Evolutionary conservation across 345 rosid genomes (phyloP).

Genomic region (Linum trigynum): DNA sequence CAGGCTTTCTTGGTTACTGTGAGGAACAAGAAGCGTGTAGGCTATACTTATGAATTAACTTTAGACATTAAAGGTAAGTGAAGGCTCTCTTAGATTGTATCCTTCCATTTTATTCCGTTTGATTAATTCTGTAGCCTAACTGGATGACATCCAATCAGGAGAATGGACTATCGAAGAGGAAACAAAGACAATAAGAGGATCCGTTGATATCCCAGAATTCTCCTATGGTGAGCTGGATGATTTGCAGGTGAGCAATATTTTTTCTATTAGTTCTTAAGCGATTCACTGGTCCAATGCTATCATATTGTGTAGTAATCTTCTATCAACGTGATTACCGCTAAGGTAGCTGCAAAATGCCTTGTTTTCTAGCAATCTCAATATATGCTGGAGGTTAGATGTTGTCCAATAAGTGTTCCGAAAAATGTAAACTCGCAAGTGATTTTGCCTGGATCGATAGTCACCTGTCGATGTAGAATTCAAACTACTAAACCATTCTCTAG

Average conservation of each 20-base stretch:
- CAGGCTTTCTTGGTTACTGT: slow-evolving; percentile 92
- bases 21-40: slow-evolving; percentile 82
- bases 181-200: slow-evolving; percentile 45
- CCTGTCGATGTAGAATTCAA: too few relatives aligned
- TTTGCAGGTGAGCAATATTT: slow-evolving; percentile 49
- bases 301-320: background rate
- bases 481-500: background rate
- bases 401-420: too few relatives aligned
- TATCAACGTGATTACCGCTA: background rate
- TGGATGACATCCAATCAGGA: slow-evolving; percentile 32
- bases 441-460: too few relatives aligned
- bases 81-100: background rate
- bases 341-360: background rate
- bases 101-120: background rate
- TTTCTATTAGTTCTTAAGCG: background rate
- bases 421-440: too few relatives aligned
- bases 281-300: background rate
- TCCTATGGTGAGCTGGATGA: slow-evolving; percentile 92
- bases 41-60: slow-evolving; percentile 72
- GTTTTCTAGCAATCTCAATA: background rate
- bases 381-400: too few relatives aligned
- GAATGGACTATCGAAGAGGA: slow-evolving; percentile 75
- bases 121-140: background rate
- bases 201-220: slow-evolving; percentile 69
- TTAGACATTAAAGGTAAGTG: slow-evolving; percentile 58